Evolutionary conservation across 371 early-diverging fungal species (phyloP).

Genomic region (Mortierella sp.): DNA sequence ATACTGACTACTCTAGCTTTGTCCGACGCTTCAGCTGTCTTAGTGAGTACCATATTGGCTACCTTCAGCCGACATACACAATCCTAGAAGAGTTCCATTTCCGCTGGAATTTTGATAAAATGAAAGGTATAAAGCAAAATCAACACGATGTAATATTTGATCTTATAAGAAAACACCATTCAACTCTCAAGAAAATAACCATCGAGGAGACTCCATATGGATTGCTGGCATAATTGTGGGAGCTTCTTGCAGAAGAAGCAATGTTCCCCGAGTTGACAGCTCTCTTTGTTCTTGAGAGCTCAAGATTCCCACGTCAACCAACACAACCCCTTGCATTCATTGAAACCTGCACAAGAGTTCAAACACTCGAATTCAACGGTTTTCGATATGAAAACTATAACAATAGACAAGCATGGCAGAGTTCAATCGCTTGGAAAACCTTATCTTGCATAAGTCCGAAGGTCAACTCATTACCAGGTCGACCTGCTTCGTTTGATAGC

Average conservation of each 20-base stretch:
- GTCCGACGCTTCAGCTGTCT: neutral
- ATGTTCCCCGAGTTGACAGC: neutral
- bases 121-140: neutral
- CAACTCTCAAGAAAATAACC: neutral
- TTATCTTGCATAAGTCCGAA: too few species aligned
- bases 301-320: neutral
- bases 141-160: neutral
- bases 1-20: neutral
- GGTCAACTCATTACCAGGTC: too few species aligned
- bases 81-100: neutral
- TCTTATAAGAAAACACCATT: slow-evolving; percentile 1
- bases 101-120: neutral
- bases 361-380: too few species aligned
- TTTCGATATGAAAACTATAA: too few species aligned
- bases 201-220: neutral
- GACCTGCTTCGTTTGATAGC: too few species aligned
- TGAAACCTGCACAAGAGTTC: too few species aligned
- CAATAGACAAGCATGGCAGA: too few species aligned
- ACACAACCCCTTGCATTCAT: neutral
- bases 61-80: slow-evolving; percentile 1
- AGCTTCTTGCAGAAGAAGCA: neutral
- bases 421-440: too few species aligned
- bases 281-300: neutral
- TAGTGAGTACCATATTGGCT: neutral
- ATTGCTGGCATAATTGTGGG: neutral